These are phyloP conservation scores for Glarea lozoyensis DNA, from an alignment of 495 filamentous ascomycete genomes.

Conservation along the genomic window DNA sequence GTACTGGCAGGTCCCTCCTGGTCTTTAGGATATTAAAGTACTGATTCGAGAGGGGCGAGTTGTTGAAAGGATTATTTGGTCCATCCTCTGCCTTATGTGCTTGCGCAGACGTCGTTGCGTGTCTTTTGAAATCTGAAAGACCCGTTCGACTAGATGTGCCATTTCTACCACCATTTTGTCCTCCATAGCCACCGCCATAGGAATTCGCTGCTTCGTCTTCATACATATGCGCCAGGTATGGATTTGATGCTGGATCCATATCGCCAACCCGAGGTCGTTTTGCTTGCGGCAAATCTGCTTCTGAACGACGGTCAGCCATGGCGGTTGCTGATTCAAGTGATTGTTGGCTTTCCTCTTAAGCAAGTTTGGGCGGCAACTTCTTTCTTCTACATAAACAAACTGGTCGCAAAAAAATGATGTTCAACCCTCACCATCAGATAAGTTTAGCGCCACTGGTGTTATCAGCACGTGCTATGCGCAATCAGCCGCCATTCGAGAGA, in stretches of 20 bases:
- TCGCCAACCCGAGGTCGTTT: constrained; percentile 36
- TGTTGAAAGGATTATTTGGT: constrained; percentile 78
- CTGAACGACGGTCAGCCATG: constrained; percentile 34
- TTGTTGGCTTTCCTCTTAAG: constrained; percentile 3
- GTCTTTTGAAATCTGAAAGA: constrained; percentile 61
- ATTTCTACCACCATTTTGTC: constrained; percentile 31
- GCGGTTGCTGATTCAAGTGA: constrained; percentile 9
- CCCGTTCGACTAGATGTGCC: constrained; percentile 32
- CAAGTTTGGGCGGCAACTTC: too few species aligned
- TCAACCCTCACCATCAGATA: too few species aligned
- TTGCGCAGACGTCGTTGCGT: constrained; percentile 70
- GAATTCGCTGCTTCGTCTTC: constrained; percentile 28
- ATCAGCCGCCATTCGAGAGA: too few species aligned
- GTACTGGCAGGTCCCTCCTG: constrained; percentile 79
- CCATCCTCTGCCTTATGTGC: constrained; percentile 71
- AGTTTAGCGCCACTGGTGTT: too few species aligned
- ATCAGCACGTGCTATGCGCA: too few species aligned
- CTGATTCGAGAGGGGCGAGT: constrained; percentile 59
- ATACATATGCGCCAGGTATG: constrained; percentile 89
- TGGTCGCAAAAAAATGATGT: too few species aligned
- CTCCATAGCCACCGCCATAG: constrained; percentile 17
- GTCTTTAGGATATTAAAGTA: constrained; percentile 85
- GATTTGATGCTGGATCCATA: constrained; percentile 44
- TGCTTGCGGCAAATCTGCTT: constrained; percentile 25
- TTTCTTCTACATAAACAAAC: too few species aligned